Conservation (phyloP, 2,329 filamentous ascomycete species). For the Aspergillus pseudoterreus region DNA sequence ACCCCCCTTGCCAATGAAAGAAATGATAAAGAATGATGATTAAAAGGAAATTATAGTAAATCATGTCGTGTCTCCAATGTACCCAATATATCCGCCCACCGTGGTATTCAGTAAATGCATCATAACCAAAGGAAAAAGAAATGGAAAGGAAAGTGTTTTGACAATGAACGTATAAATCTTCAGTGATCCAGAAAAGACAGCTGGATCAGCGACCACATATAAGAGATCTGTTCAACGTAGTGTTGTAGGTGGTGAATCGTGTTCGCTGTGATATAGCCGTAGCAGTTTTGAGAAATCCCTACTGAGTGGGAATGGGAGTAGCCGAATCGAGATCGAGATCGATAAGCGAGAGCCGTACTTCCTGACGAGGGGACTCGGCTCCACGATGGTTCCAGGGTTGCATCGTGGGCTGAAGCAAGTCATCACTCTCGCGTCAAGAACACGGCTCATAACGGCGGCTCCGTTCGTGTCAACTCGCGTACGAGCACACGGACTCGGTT, state of each 20-base stretch:
- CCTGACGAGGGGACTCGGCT: background rate
- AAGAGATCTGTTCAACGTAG: background rate
- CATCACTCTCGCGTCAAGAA: no score
- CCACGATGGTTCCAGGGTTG: background rate
- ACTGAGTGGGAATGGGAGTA: background rate
- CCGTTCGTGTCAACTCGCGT: no score
- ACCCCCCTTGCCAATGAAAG: conserved; percentile 3
- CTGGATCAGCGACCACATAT: conserved; percentile 2
- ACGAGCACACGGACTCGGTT: no score
- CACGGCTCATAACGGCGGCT: no score
- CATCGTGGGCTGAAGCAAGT: no score
- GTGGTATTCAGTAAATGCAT: conserved; percentile 2
- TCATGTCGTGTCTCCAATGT: conserved; percentile 10
- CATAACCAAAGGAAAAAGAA: conserved; percentile 2
- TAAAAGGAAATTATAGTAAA: conserved; percentile 11
- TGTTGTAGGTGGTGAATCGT: background rate
- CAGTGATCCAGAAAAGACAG: background rate
- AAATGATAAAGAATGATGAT: conserved; percentile 5
- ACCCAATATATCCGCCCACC: conserved; percentile 16
- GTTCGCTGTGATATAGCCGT: background rate
- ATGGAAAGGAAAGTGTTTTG: background rate
- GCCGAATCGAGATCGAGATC: background rate
- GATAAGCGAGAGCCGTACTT: background rate
- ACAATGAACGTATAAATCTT: conserved; percentile 7
- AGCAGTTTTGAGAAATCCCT: background rate